Evolutionary conservation across 305 asterid species (phyloP).

Genomic region (Nicotiana rustica): DNA sequence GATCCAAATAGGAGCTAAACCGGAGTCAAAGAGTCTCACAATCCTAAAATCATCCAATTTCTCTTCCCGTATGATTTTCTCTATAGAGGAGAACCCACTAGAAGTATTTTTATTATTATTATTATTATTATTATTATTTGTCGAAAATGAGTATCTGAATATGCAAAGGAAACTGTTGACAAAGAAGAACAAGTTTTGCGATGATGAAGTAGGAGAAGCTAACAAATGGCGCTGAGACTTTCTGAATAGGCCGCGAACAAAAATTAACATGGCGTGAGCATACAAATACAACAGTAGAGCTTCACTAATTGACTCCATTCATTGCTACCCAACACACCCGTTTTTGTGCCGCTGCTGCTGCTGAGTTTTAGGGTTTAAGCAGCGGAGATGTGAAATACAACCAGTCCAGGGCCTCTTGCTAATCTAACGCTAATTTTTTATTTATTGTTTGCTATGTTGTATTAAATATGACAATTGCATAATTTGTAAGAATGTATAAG

Average conservation of each 20-base stretch:
- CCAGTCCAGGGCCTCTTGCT: slow-evolving; percentile 3
- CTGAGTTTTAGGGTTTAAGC: slow-evolving; percentile 33
- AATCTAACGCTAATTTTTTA: neutral
- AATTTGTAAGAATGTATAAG: too few relatives aligned
- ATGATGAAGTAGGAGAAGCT: slow-evolving; percentile 33
- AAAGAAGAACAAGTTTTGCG: slow-evolving; percentile 51
- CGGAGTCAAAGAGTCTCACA: slow-evolving; percentile 52
- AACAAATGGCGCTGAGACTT: slow-evolving; percentile 38
- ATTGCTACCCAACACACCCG: slow-evolving; percentile 20
- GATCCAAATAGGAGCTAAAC: slow-evolving; percentile 69
- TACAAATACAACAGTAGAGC: slow-evolving; percentile 36
- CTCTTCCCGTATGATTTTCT: slow-evolving; percentile 58
- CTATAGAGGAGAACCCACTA: slow-evolving; percentile 48
- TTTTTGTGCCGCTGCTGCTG: neutral
- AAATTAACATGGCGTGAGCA: slow-evolving; percentile 63
- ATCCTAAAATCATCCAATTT: slow-evolving; percentile 66
- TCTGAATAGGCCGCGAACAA: slow-evolving; percentile 56
- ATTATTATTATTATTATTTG: slow-evolving; percentile 27
- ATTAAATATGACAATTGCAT: too few relatives aligned
- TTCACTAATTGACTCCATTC: slow-evolving; percentile 45
- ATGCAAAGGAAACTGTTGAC: slow-evolving; percentile 45
- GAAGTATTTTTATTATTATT: slow-evolving; percentile 16
- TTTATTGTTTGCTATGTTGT: too few relatives aligned
- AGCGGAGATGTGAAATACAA: neutral
- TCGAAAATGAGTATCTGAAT: slow-evolving; percentile 52